A percentile compares a stretch with the other conserved stretches of the same genome.
phyloP scores from a whole-genome alignment of 2,329 filamentous ascomycete genomes.

The Mycosphaerella arachidis region DNA sequence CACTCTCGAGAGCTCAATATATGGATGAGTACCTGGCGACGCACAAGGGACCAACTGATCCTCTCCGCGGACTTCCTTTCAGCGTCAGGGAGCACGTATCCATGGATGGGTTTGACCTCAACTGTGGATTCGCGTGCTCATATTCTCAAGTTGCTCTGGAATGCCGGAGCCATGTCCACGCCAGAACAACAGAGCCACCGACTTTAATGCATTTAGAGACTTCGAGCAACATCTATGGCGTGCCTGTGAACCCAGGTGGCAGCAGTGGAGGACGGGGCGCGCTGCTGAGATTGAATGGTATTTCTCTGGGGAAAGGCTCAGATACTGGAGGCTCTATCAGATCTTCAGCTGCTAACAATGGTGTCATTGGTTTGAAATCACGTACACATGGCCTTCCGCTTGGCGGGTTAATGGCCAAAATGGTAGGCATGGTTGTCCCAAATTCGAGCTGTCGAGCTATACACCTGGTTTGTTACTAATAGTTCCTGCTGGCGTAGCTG shows the following conservation, averaged over 20 bases:
- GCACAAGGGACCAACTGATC: slow-evolving; percentile 38
- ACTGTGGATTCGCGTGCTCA: slow-evolving; percentile 49
- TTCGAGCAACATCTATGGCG: slow-evolving; percentile 48
- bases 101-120: slow-evolving; percentile 46
- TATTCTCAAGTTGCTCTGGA: slow-evolving; percentile 45
- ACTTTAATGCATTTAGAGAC: slow-evolving; percentile 53
- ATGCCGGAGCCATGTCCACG: slow-evolving; percentile 50
- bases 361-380: slow-evolving; percentile 43
- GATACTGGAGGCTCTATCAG: slow-evolving; percentile 44
- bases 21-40: slow-evolving; percentile 39
- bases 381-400: slow-evolving; percentile 42
- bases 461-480: neutral
- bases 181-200: slow-evolving; percentile 52
- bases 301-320: slow-evolving; percentile 51
- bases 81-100: slow-evolving; percentile 50
- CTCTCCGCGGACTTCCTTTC: slow-evolving; percentile 51
- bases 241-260: slow-evolving; percentile 54
- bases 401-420: slow-evolving; percentile 38
- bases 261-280: slow-evolving; percentile 56
- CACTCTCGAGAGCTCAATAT: slow-evolving; percentile 37
- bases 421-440: slow-evolving; percentile 36
- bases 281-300: slow-evolving; percentile 49
- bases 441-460: slow-evolving; percentile 20
- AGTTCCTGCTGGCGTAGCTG: too few relatives aligned
- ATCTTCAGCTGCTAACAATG: slow-evolving; percentile 46